phyloP scores from a whole-genome alignment of 2,329 filamentous ascomycete species.

The Juglanconis oblonga region DNA sequence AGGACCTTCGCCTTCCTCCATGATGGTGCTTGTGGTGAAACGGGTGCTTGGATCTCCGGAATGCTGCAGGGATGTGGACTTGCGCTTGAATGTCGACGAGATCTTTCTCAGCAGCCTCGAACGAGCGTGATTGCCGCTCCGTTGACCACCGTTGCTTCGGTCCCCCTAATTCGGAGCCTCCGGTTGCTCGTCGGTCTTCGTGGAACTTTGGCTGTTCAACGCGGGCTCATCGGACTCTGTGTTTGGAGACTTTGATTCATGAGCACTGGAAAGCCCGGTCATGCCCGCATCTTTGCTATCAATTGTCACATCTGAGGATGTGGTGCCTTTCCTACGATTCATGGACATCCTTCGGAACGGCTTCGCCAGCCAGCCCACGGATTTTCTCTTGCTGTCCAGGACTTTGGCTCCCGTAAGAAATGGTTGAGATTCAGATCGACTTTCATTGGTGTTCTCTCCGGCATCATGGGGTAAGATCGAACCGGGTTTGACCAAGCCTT shows the following conservation, averaged over 20 bases:
- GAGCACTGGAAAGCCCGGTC: not conserved
- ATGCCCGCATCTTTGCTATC: not conserved
- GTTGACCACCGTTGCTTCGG: not conserved
- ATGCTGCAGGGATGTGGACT: not conserved
- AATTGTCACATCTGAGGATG: not conserved
- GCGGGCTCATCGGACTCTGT: not conserved
- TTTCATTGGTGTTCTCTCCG: not conserved
- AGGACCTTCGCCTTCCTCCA: not conserved
- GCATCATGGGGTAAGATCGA: not conserved
- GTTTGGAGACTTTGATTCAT: not conserved
- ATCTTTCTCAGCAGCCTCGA: not conserved
- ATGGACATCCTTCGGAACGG: not conserved
- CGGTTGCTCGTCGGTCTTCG: not conserved
- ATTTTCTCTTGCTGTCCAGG: not conserved
- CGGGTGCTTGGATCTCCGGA: not conserved
- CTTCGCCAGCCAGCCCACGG: not conserved
- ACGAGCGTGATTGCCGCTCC: not conserved
- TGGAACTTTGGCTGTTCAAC: not conserved
- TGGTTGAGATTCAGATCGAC: not conserved
- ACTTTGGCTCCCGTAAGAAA: not conserved
- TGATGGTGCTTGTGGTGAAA: not conserved
- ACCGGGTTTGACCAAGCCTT: slow-evolving; percentile 10
- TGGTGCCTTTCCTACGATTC: not conserved
- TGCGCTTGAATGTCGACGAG: slow-evolving; percentile 7
- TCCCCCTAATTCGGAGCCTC: not conserved